These are phyloP conservation scores for Arthroderma sp. DNA, from an alignment of 2,329 filamentous ascomycete species.

Conservation along the genomic window DNA sequence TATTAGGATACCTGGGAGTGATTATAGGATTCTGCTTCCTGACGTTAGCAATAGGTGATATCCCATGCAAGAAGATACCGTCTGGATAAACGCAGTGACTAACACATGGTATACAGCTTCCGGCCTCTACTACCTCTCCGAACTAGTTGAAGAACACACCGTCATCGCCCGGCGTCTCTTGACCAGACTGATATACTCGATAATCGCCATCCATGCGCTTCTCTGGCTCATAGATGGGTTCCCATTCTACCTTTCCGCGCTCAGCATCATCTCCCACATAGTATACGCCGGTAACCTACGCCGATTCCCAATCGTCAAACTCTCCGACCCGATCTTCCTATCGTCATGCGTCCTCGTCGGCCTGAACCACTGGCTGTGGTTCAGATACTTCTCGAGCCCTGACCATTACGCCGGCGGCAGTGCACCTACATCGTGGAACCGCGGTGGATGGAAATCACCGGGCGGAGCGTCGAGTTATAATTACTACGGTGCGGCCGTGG, in stretches of 20 bases:
- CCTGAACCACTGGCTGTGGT: slow-evolving; percentile 90
- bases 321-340: slow-evolving; percentile 78
- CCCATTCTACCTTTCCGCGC: slow-evolving; percentile 57
- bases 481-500: slow-evolving; percentile 30
- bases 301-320: slow-evolving; percentile 63
- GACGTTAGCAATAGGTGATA: slow-evolving; percentile 76
- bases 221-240: slow-evolving; percentile 77
- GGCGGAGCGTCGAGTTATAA: slow-evolving; percentile 18
- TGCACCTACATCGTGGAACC: slow-evolving; percentile 3
- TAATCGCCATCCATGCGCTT: slow-evolving; percentile 61
- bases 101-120: slow-evolving; percentile 49
- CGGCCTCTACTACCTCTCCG: slow-evolving; percentile 96
- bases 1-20: slow-evolving; percentile 81
- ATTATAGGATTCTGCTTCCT: slow-evolving; percentile 84
- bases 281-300: slow-evolving; percentile 82
- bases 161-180: slow-evolving; percentile 83
- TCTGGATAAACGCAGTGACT: neutral
- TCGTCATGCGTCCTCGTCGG: slow-evolving; percentile 74
- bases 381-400: slow-evolving; percentile 69
- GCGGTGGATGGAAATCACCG: slow-evolving; percentile 16
- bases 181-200: slow-evolving; percentile 67
- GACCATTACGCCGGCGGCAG: slow-evolving; percentile 30
- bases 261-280: slow-evolving; percentile 69
- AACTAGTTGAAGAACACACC: slow-evolving; percentile 95
- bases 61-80: slow-evolving; percentile 21